Percentiles rank a stretch among this genome's conserved stretches.
Conservation (phyloP, 108 stramenopile species). For the Seminavis robusta region DNA sequence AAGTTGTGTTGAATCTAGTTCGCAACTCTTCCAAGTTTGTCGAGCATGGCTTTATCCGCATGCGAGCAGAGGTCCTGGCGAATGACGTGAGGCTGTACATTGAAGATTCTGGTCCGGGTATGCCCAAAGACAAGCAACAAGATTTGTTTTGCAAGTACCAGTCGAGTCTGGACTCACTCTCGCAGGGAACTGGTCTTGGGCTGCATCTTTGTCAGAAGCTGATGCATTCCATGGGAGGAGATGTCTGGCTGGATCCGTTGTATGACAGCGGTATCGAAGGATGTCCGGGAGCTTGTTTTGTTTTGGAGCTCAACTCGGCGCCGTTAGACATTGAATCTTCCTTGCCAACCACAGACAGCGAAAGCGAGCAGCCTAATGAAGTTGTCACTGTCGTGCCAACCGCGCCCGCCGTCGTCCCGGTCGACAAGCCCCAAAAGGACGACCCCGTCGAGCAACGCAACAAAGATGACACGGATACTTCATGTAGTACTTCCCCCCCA, state of each 20-base stretch:
- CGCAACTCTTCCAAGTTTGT: constrained; percentile 48
- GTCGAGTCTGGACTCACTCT: constrained; percentile 13
- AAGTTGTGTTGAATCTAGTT: constrained; percentile 47
- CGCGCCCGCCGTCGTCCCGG: too few species aligned
- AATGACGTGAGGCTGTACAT: constrained; percentile 10
- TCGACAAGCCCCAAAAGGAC: too few species aligned
- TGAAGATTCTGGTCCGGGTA: constrained; percentile 30
- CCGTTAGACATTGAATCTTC: too few species aligned
- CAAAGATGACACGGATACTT: too few species aligned
- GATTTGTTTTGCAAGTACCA: constrained; percentile 20
- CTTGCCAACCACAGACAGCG: too few species aligned
- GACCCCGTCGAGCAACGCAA: too few species aligned
- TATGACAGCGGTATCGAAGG: constrained; percentile 20
- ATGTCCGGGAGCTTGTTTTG: constrained; percentile 18
- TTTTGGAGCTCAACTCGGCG: too few species aligned
- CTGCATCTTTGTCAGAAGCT: constrained; percentile 14
- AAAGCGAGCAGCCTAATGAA: too few species aligned
- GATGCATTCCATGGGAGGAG: constrained; percentile 8
- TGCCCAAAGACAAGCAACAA: constrained; percentile 14
- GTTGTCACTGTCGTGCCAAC: too few species aligned
- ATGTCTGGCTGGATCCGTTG: constrained; percentile 10
- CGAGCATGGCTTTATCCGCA: constrained; percentile 41
- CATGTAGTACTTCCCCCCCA: too few species aligned
- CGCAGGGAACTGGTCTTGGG: constrained; percentile 28
- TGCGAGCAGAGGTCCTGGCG: constrained; percentile 26